These are phyloP conservation scores for Warburgia ugandensis DNA, from an alignment of 164 flowering plant genomes.

Conservation along the genomic window DNA sequence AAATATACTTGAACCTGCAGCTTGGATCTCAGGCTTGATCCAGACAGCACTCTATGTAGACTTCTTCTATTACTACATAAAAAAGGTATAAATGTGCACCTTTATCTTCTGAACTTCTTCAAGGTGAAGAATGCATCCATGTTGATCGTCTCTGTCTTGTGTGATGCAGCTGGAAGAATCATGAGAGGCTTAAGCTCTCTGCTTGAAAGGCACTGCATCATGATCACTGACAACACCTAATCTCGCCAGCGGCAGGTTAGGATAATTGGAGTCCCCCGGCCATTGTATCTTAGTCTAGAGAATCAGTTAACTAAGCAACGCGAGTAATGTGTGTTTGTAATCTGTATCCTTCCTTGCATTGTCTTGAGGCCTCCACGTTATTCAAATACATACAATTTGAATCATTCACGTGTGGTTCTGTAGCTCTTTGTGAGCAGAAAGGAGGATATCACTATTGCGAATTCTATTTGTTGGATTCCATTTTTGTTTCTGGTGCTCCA, in stretches of 20 bases:
- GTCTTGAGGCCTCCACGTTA: too few species aligned
- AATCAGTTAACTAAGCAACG: not conserved
- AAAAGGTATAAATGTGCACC: constrained; percentile 30
- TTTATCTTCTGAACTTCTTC: too few species aligned
- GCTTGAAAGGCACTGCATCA: constrained; percentile 20
- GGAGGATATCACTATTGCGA: too few species aligned
- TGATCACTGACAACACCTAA: not conserved
- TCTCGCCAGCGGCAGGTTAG: not conserved
- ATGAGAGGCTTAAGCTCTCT: constrained; percentile 42
- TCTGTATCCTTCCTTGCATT: not conserved
- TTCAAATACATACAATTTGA: too few species aligned
- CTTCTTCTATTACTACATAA: constrained; percentile 63
- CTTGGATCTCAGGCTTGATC: constrained; percentile 56
- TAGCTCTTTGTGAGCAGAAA: too few species aligned
- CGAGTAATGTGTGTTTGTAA: not conserved
- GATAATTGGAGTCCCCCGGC: not conserved
- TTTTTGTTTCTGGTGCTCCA: too few species aligned
- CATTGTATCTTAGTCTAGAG: not conserved
- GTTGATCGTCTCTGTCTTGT: constrained; percentile 4
- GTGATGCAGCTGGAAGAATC: constrained; percentile 53
- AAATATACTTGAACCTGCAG: constrained; percentile 23
- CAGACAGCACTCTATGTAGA: constrained; percentile 69
- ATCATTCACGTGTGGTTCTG: too few species aligned
- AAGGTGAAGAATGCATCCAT: not conserved
- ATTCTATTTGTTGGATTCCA: too few species aligned